Evolutionary conservation across 495 filamentous ascomycete genomes (phyloP), one percentile per base, ranked within the genome.

Genomic region (Immersiella caudata): DNA sequence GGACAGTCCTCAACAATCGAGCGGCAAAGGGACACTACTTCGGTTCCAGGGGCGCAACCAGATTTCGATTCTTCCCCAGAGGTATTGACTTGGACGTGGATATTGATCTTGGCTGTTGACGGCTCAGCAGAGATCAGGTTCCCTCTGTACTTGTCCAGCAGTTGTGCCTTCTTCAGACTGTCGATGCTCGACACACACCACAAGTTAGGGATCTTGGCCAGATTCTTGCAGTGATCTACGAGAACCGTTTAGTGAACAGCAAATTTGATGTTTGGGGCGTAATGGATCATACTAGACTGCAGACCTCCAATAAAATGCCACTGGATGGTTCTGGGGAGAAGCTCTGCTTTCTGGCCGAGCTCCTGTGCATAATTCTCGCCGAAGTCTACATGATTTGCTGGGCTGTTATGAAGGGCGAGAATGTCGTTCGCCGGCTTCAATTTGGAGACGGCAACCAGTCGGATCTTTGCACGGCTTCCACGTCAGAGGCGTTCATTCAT

Each of bases 321-420:
- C 62, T 85, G 83, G 64, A 99, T 91, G 21, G 80, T 84, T n/a
- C 75, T 71, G 0, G 95, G 95, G 6, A 98, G 86, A 21, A 93
- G 72, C 11, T 85, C 81, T 12, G 93, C 90, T 79, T 99, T 99
- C 76, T 94, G 88, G 59, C 86, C 80, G 51, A 99, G 88, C 75
- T 99, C 95, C 80, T 97, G 93, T 16, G 91, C 84, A 82, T 99
- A 99, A 81, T 99, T 99, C 79, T 99, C 95, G 68, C 95, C 95
- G 78, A 97, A 97, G 79, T 98, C 93, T 60, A 82, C 70, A 51
- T 97, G 94, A 0, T 76, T 68, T 21, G 81, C 76, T 0, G 84
- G 82, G 0, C 84, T 71, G 66, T 87, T 80, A 81, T 96, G 90
- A 2, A 99, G 84, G 59, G 92, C 88, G 51, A 96, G 83, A 73